Base-by-base conservation (phyloP, 2,329 filamentous ascomycete genomes). In the Penicillium glabrum region DNA sequence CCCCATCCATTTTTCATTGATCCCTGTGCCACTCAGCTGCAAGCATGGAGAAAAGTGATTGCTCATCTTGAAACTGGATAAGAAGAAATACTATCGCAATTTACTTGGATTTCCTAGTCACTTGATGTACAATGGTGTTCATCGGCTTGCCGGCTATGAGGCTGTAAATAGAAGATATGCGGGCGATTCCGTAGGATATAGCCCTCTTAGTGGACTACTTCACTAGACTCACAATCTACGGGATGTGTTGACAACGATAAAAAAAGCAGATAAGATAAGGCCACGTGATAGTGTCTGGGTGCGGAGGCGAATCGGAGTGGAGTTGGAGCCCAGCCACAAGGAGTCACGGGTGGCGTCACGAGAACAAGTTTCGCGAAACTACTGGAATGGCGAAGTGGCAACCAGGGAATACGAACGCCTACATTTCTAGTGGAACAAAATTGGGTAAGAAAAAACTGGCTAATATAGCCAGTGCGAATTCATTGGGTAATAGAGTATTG, bases 401-500 rank as follows among this genome's bases (percentile, higher is more conserved):
- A 46, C 41, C 24, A 13, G 13, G 19, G 27, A 46, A 46, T 31
- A 46, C 31, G 29, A 49, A 24, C 6, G n/a, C 19, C 10, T 13
- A 29, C 41, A 14, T 29, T 21, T 27, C 19, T 14, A 29, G 23
- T 21, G 23, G 21, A 51, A 35, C n/a, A 3, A 9, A n/a, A 29
- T 14, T 23, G 26, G 45, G 14, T 51, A 24, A 8, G 26, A 1
- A 23, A 8, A 45, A 51, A 29, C 44, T 24, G 50, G 55, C 51
- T 35, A 50, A 11, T 31, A 23, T 5, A 35, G 55, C 55, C 44
- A 47, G n/a, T 35, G 27, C 43, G 19, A 54, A 46, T 54, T 54
- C 46, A 46, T 57, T 50, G 53, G 54, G 53, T 57, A 50, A 39
- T 51, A 51, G n/a, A 51, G 24, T 49, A 53, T 37, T 21, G 44